Evolutionary conservation across 2,329 filamentous ascomycete species (phyloP), one percentile per base, ranked within the genome.

Genomic region (Aspergillus hiratsukae): DNA sequence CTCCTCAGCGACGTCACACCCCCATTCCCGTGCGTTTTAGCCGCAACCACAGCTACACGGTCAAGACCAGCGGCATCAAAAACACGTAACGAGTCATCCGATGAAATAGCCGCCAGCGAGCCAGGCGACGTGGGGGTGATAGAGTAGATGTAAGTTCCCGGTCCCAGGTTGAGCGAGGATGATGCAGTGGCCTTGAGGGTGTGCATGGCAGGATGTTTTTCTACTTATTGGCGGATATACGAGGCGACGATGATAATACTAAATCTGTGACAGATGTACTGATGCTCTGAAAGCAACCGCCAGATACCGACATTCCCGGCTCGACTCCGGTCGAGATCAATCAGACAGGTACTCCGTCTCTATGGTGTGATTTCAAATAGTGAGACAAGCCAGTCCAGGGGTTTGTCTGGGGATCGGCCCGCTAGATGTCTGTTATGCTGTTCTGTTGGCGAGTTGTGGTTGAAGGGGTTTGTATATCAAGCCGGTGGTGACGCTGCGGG

Each of bases 41-140:
- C 53, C 14, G 68, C 58, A 48, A 72, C 51, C 49, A 69, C 61
- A 17, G 66, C 65, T 10, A 70, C 66, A 52, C 69, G 66, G 19
- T 66, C 59, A 43, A 77, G 66, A 49, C 66, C 65, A 43, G 66
- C 59, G 29, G 69, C 70, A 61, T 76, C 73, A 57, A 78, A 72
- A 7, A 75, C 59, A 14, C 75, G 72, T 51, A 78, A 64, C 19
- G 76, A 78, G 63, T 78, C 74, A 66, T 78, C 75, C 19, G 76
- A 78, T 7, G 75, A 75, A 54, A 78, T 78, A 45, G 72, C 74
- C 14, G 75, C 75, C 48, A 78, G 69, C 8, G 65, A 63, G 25
- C 63, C 64, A 25, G 64, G 59, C 14, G 66, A 66, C 7, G 66
- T 65, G 2, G 67, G 59, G 5, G 68, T 63, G 51, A 78, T 66